Evolutionary conservation across 2,329 filamentous ascomycete genomes (phyloP), one percentile per base, ranked within the genome.

Genomic region (Exserohilum turcica): DNA sequence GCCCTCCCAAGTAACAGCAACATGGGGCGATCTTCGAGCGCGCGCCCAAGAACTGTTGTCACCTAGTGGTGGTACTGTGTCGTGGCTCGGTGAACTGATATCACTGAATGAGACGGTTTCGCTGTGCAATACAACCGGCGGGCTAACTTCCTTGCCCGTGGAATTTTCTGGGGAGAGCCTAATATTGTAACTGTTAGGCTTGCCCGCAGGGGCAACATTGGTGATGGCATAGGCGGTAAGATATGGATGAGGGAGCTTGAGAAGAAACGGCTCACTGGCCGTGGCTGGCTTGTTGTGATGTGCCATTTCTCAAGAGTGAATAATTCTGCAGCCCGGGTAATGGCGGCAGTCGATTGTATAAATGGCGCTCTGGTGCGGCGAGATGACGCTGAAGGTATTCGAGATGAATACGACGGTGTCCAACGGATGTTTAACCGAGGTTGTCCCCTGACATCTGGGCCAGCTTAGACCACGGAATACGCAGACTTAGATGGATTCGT

Each of bases 41-140:
- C 79, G 71, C 29, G 77, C 79, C 78, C 78, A 75, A 31, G 71
- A 69, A 39, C 68, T 74, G 61, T 75, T 75, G 61, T 74, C 68
- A 18, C 67, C 64, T 18, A 59, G 63, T 3, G 64, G 43, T 6
- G 70, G 71, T 35, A 59, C 54, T 32, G 57, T 54, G 53, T 67
- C 62, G 35, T 63, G 56, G 42, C 57, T 48, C 48, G 69, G 52
- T 49, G 65, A 64, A 10, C 52, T 59, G 54, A 68, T 60, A 29
- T 70, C 68, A 58, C 60, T 70, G 61, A 74, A 73, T 6, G 61
- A 62, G 18, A 69, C 37, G 9, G 52, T 51, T 15, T 64, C 57
- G 52, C 70, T 67, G 32, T 74, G 69, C 15, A 73, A 59, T 28
- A 54, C 53, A 27, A 52, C 54, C 12, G 68, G 71, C 13, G 64